A percentile compares a stretch with the other conserved stretches of the same genome.
Evolutionary conservation across 768 basidiomycete genomes (phyloP).

Genomic region (Crepidotus variabilis): DNA sequence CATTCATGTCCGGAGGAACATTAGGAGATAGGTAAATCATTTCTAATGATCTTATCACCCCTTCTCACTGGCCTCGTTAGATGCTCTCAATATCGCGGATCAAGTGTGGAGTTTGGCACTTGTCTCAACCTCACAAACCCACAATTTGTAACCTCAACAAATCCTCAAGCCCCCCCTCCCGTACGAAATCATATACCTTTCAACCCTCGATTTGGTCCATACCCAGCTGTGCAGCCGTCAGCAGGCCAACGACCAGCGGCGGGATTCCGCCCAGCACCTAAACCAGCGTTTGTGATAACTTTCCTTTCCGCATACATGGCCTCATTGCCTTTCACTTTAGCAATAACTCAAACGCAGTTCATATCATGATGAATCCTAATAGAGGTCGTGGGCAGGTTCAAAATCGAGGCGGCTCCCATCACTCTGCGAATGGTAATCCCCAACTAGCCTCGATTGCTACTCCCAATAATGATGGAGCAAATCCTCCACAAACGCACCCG

Average conservation of each 20-base stretch:
- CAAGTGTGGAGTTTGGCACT: constrained; percentile 79
- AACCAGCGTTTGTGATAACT: constrained; percentile 26
- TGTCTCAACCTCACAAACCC: constrained; percentile 86
- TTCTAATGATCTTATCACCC: not conserved
- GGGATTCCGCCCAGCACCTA: constrained; percentile 62
- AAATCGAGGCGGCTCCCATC: constrained; percentile 28
- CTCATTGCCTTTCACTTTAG: constrained; percentile 2
- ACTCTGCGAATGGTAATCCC: constrained; percentile 10
- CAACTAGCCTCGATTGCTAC: constrained; percentile 5
- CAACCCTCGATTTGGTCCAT: constrained; percentile 65
- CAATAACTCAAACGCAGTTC: constrained; percentile 39
- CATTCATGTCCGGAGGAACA: constrained; percentile 91
- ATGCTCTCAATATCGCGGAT: constrained; percentile 91
- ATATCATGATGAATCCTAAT: constrained; percentile 80
- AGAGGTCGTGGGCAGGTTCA: constrained; percentile 37
- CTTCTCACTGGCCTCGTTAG: constrained; percentile 33
- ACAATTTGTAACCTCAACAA: constrained; percentile 80
- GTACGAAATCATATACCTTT: constrained; percentile 49
- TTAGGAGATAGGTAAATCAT: constrained; percentile 70
- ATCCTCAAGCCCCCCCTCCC: constrained; percentile 51
- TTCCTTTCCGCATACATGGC: not conserved
- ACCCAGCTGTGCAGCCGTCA: constrained; percentile 53
- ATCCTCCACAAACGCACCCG: constrained; percentile 8
- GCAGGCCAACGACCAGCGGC: constrained; percentile 51
- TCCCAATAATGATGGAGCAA: constrained; percentile 11